A percentile compares a stretch with the other conserved stretches of the same genome.
These are phyloP conservation scores for Wickerhamiella vanderwaltii DNA, from an alignment of 805 yeast species.

Conservation along the genomic window DNA sequence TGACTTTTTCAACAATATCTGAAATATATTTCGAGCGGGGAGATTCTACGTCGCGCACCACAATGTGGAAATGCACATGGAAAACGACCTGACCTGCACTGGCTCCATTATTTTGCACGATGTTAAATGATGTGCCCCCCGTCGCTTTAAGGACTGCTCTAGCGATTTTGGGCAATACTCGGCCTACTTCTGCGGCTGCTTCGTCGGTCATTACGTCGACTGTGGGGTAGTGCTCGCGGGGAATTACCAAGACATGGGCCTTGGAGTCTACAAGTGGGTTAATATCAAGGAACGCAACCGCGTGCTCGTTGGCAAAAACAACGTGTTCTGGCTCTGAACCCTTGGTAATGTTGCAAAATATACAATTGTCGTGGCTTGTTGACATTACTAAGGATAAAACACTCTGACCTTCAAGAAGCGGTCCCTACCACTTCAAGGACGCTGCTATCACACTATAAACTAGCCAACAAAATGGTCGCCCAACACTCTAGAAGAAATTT, in stretches of 20 bases:
- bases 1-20: conserved; percentile 10
- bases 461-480: too few relatives aligned
- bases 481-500: too few relatives aligned
- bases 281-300: conserved; percentile 28
- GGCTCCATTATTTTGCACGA: conserved; percentile 48
- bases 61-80: conserved; percentile 84
- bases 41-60: conserved; percentile 42
- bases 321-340: conserved; percentile 19
- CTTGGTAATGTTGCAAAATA: conserved; percentile 24
- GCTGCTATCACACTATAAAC: too few relatives aligned
- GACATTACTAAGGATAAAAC: too few relatives aligned
- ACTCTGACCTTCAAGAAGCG: too few relatives aligned
- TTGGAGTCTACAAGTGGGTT: conserved; percentile 29
- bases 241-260: conserved; percentile 29
- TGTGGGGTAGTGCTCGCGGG: conserved; percentile 25
- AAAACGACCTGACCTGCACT: conserved; percentile 90
- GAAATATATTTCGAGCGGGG: conserved; percentile 3
- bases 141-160: conserved; percentile 19
- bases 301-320: conserved; percentile 23
- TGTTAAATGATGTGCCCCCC: conserved; percentile 25
- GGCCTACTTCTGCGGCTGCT: conserved; percentile 14
- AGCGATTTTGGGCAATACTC: conserved; percentile 22
- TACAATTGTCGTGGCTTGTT: conserved; percentile 19
- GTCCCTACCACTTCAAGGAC: too few relatives aligned
- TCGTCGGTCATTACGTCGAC: conserved; percentile 23